Conservation (phyloP, 2,329 filamentous ascomycete genomes). For the Bipolaris gigantea region DNA sequence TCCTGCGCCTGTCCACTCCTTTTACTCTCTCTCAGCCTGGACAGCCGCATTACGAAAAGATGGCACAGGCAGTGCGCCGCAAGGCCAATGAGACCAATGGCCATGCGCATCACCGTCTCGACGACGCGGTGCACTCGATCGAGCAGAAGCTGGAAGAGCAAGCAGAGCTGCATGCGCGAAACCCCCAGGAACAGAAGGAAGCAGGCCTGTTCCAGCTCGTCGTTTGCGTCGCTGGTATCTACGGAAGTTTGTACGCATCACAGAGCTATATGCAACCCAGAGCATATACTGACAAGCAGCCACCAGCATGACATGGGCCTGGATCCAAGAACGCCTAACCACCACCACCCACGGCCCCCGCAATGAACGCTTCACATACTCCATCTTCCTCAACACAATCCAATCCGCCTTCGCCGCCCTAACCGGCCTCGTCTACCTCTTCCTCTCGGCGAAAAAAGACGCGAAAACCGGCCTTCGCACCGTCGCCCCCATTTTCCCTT, state of each 20-base stretch:
- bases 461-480: conserved; percentile 33
- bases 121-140: conserved; percentile 32
- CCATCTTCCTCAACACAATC: conserved; percentile 93
- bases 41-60: conserved; percentile 6
- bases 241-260: conserved; percentile 80
- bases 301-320: conserved; percentile 81
- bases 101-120: conserved; percentile 24
- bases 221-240: conserved; percentile 91
- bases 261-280: background rate
- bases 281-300: background rate
- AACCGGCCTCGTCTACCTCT: conserved; percentile 80
- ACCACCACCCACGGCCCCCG: conserved; percentile 79
- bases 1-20: background rate
- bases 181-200: conserved; percentile 41
- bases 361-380: conserved; percentile 77
- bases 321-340: conserved; percentile 95
- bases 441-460: conserved; percentile 60
- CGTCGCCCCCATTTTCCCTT: conserved; percentile 71
- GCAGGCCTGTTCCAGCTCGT: conserved; percentile 73
- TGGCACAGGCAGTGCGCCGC: conserved; percentile 32
- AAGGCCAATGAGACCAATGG: conserved; percentile 32
- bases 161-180: conserved; percentile 36
- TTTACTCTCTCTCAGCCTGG: background rate
- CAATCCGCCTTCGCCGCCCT: conserved; percentile 87
- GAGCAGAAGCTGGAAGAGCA: conserved; percentile 38